These are phyloP conservation scores for Nasturtium officinale DNA, from an alignment of 345 rosid genomes.

Conservation along the genomic window DNA sequence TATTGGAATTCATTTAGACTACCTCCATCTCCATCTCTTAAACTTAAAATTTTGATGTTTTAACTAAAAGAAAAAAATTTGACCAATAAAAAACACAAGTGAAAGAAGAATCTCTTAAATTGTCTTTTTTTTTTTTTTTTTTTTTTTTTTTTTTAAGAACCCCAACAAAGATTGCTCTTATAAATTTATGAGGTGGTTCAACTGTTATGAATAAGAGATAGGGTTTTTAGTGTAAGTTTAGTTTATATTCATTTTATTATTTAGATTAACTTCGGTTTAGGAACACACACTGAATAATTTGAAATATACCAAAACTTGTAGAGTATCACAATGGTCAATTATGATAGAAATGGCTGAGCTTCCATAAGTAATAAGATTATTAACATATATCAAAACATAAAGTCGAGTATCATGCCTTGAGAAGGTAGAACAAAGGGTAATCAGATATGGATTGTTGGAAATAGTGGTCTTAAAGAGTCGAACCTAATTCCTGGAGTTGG, in stretches of 20 bases:
- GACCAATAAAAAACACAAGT: too few relatives aligned
- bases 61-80: too few relatives aligned
- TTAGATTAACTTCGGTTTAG: background rate
- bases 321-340: too few relatives aligned
- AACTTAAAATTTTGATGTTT: too few relatives aligned
- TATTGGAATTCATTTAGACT: background rate
- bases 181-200: background rate
- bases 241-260: background rate
- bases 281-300: background rate
- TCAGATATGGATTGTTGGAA: too few relatives aligned
- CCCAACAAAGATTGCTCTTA: too few relatives aligned
- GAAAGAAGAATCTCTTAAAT: too few relatives aligned
- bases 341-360: background rate
- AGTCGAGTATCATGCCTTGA: background rate
- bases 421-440: too few relatives aligned
- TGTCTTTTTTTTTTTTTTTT: too few relatives aligned
- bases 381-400: background rate
- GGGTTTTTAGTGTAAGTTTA: background rate
- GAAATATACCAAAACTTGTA: background rate
- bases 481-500: background rate
- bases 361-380: background rate
- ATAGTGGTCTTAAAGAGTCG: too few relatives aligned
- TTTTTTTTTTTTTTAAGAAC: too few relatives aligned
- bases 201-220: background rate
- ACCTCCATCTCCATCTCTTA: too few relatives aligned